These are phyloP conservation scores for Pyrus hybrid DNA, from an alignment of 331 rosid genomes.

Conservation along the genomic window DNA sequence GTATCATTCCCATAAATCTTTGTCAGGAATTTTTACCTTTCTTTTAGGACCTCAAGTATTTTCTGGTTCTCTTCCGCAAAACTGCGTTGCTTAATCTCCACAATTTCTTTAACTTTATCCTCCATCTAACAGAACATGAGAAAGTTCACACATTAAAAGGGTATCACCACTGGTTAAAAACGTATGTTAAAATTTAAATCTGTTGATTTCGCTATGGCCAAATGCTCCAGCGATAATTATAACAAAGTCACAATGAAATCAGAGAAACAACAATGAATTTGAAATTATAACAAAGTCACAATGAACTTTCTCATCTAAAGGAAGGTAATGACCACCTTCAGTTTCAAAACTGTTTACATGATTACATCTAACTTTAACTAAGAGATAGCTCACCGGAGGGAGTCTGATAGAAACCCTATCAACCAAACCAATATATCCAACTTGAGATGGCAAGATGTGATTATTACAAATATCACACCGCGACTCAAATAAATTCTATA, in stretches of 20 bases:
- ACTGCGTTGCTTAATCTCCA: conserved; percentile 93
- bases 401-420: neutral
- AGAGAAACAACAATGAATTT: neutral
- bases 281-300: no score
- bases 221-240: neutral
- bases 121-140: conserved; percentile 65
- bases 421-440: neutral
- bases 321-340: neutral
- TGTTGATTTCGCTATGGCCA: neutral
- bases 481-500: neutral
- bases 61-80: conserved; percentile 97
- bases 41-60: conserved; percentile 80
- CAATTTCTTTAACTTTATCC: conserved; percentile 91
- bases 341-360: neutral
- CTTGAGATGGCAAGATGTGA: neutral
- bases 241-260: neutral
- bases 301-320: no score
- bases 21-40: conserved; percentile 42
- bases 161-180: conserved; percentile 1
- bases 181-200: neutral
- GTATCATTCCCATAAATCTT: neutral
- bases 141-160: conserved; percentile 9
- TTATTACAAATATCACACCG: neutral
- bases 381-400: neutral
- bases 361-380: neutral